Percentiles rank a stretch among this genome's conserved stretches.
These are phyloP conservation scores for Mycena sanguinolenta DNA, from an alignment of 768 basidiomycete species.

Conservation along the genomic window DNA sequence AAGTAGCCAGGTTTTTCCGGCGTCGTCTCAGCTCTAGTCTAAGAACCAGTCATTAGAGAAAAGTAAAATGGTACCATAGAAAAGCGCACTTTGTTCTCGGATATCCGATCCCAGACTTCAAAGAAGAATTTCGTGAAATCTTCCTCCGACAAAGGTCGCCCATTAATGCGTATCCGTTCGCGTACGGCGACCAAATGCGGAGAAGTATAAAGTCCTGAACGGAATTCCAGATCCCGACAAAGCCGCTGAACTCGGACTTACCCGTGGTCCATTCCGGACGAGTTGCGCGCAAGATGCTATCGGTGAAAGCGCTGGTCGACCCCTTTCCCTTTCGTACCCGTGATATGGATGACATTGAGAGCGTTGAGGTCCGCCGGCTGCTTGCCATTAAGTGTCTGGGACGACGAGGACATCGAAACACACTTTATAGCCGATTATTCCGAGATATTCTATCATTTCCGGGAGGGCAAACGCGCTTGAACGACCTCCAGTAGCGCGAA, in stretches of 20 bases:
- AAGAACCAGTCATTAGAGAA: constrained; percentile 14
- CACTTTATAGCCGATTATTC: constrained; percentile 89
- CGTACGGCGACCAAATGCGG: constrained; percentile 97
- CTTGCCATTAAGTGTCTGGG: constrained; percentile 30
- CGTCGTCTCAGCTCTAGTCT: constrained; percentile 66
- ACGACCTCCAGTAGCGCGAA: constrained; percentile 78
- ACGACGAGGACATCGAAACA: constrained; percentile 41
- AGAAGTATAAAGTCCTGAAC: constrained; percentile 91
- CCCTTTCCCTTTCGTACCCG: constrained; percentile 99
- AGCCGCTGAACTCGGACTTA: constrained; percentile 49
- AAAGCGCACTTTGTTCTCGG: constrained; percentile 69
- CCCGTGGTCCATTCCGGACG: constrained; percentile 86
- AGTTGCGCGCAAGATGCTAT: constrained; percentile 85
- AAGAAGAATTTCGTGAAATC: constrained; percentile 94
- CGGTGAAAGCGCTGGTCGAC: constrained; percentile 94
- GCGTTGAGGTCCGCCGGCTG: constrained; percentile 87
- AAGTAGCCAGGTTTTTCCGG: constrained; percentile 92
- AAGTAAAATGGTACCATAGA: background rate
- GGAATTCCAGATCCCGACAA: constrained; percentile 3
- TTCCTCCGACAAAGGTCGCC: constrained; percentile 88
- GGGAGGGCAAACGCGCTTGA: constrained; percentile 76
- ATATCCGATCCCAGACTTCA: constrained; percentile 92
- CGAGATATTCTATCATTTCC: constrained; percentile 92
- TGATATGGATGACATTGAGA: constrained; percentile 95
- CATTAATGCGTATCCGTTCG: constrained; percentile 95